These are phyloP conservation scores for Fistulinella staudtii DNA, from an alignment of 1,284 basidiomycete species.

Conservation along the genomic window DNA sequence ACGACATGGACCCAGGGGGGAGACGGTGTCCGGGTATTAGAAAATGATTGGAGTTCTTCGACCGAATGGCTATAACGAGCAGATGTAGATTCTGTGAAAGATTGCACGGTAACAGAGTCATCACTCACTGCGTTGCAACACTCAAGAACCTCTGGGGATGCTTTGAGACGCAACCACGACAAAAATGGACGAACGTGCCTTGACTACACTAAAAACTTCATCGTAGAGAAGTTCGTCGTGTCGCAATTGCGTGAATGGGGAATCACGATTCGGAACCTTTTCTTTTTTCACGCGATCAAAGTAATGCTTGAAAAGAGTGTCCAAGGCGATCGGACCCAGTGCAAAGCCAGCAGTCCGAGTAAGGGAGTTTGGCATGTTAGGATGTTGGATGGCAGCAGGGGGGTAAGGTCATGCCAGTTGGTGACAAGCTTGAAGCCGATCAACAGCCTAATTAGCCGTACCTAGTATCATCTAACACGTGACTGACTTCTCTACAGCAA, in stretches of 20 bases:
- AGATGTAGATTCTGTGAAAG: neutral
- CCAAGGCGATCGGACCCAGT: conserved; percentile 72
- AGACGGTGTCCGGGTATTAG: conserved; percentile 81
- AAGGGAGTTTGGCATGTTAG: conserved; percentile 44
- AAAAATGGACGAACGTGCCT: conserved; percentile 44
- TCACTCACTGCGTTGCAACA: conserved; percentile 47
- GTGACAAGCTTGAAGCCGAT: neutral
- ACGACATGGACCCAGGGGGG: conserved; percentile 88
- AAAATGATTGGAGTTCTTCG: conserved; percentile 82
- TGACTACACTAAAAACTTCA: conserved; percentile 75
- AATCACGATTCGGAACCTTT: conserved; percentile 19
- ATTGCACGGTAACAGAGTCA: neutral
- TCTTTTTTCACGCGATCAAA: conserved; percentile 60
- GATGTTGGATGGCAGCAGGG: neutral
- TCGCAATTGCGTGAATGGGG: conserved; percentile 45
- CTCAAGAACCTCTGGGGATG: conserved; percentile 53
- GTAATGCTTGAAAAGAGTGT: conserved; percentile 81
- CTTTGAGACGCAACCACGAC: neutral
- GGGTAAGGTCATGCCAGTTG: too few species aligned
- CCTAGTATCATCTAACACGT: neutral
- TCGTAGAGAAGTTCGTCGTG: conserved; percentile 82
- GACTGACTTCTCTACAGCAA: too few species aligned
- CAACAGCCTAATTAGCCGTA: too few species aligned
- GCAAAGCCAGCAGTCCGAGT: conserved; percentile 59
- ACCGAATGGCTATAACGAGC: conserved; percentile 60